Percentiles rank a stretch among this genome's conserved stretches.
Evolutionary conservation across 345 rosid species (phyloP).

Genomic region (Eucalyptus tenuipes): DNA sequence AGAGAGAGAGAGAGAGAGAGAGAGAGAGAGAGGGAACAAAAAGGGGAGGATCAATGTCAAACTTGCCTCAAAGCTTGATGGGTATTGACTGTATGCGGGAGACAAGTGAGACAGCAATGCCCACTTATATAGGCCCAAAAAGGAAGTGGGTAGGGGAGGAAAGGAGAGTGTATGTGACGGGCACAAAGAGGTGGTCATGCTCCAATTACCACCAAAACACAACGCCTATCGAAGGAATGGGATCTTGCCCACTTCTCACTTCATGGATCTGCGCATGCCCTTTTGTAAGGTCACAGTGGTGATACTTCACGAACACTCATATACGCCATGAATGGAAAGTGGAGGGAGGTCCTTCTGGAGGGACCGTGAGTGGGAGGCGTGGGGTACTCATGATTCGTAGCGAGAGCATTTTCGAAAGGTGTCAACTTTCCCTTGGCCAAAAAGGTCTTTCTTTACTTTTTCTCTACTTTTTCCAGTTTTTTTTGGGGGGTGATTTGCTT

Average conservation of each 20-base stretch:
- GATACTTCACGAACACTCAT: not conserved
- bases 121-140: not conserved
- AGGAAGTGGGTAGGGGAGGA: not conserved
- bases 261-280: not conserved
- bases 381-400: not conserved
- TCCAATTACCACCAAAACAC: not conserved
- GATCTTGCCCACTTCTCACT: not conserved
- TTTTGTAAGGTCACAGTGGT: not conserved
- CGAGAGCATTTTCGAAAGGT: not conserved
- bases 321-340: not conserved
- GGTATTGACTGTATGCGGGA: not conserved
- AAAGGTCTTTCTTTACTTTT: not conserved
- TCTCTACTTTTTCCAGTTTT: not conserved
- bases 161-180: not conserved
- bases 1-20: not conserved
- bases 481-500: not conserved
- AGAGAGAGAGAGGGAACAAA: not conserved
- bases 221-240: not conserved
- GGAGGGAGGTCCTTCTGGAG: not conserved
- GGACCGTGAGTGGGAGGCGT: not conserved
- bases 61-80: not conserved
- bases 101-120: not conserved
- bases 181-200: not conserved
- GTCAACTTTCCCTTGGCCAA: not conserved
- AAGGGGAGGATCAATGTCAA: not conserved